Base-by-base conservation (phyloP, 495 filamentous ascomycete genomes). In the Immersiella caudata region DNA sequence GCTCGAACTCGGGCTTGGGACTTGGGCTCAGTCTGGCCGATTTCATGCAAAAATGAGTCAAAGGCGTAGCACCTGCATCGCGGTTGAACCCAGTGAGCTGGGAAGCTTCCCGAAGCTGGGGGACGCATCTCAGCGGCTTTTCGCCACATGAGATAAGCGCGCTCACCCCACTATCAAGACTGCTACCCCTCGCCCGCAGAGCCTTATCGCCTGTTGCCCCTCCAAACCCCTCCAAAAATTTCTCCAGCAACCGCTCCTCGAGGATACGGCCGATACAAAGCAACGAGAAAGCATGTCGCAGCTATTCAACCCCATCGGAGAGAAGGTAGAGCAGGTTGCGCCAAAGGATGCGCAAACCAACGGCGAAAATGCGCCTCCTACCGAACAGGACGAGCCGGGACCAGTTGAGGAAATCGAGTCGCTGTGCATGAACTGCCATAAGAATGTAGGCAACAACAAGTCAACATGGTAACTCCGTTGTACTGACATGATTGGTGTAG, bases 391-490 rank as follows among this genome's bases (percentile, higher is more conserved):
- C 12, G 82, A 84, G 16, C 79, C 79, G 59, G 88, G 81, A 71
- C 78, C 87, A 7, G 88, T 91, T 26, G 90, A 93, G 67, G 78
- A 80, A 73, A 84, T 79, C 70, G 77, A 74, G 77, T 85, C 78
- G 69, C 76, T 83, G 29, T 82, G 82, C 70, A 78, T 84, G 76
- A 78, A 79, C 73, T 79, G 76, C 75, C 88, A 93, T 67, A 87
- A 94, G 68, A 89, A 96, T 85, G 93, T 93, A 84, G 68, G 86
- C 77, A 65, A 26, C 16, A 11, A 9, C 21, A 36, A 50, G 18
- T 52, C 35, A 22, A 0, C 6, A n/a, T 27, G 29, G 62, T 33
- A 56, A 24, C 35, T 27, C 27, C 26, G 21, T 51, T 22, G 16
- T 24, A 64, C 71, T 70, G 24, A 72, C 56, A 21, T 50, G 54